Evolutionary conservation across 495 filamentous ascomycete genomes (phyloP).

Genomic region (Sphaerosporella brunnea): DNA sequence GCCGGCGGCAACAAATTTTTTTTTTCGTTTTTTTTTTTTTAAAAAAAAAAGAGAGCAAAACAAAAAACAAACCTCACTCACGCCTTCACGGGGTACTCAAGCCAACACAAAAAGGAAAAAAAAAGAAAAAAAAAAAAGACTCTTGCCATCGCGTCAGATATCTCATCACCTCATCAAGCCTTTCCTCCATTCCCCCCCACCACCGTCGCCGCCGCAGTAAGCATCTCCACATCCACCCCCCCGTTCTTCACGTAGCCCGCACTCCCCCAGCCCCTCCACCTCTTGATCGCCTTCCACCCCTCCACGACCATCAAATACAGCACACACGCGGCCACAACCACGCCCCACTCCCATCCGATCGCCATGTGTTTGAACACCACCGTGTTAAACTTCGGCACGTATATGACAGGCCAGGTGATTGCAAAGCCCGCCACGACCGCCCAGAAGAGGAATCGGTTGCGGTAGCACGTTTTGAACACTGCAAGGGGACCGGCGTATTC

Average conservation of each 20-base stretch:
- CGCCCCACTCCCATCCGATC: constrained; percentile 43
- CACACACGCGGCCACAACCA: constrained; percentile 33
- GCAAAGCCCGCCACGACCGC: constrained; percentile 38
- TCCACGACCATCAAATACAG: constrained; percentile 35
- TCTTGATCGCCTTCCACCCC: constrained; percentile 38
- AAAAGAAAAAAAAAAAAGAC: too few species aligned
- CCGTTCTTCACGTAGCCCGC: constrained; percentile 4
- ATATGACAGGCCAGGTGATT: constrained; percentile 40
- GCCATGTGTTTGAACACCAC: constrained; percentile 40
- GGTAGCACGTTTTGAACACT: constrained; percentile 35
- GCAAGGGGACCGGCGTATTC: constrained; percentile 29
- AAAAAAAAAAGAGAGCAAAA: too few species aligned
- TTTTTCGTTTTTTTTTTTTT: too few species aligned
- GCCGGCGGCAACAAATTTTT: too few species aligned
- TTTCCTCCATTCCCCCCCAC: too few species aligned
- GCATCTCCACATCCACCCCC: background rate
- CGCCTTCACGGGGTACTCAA: too few species aligned
- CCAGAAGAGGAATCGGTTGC: constrained; percentile 42
- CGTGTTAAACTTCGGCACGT: constrained; percentile 37
- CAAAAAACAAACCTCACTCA: too few species aligned
- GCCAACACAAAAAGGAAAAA: too few species aligned
- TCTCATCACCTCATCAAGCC: too few species aligned
- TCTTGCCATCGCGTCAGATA: too few species aligned
- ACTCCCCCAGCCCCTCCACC: constrained; percentile 20
- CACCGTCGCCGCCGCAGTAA: too few species aligned